Evolutionary conservation across 345 rosid species (phyloP), one percentile per base, ranked within the genome.

Genomic region (Gossypium arboreum): DNA sequence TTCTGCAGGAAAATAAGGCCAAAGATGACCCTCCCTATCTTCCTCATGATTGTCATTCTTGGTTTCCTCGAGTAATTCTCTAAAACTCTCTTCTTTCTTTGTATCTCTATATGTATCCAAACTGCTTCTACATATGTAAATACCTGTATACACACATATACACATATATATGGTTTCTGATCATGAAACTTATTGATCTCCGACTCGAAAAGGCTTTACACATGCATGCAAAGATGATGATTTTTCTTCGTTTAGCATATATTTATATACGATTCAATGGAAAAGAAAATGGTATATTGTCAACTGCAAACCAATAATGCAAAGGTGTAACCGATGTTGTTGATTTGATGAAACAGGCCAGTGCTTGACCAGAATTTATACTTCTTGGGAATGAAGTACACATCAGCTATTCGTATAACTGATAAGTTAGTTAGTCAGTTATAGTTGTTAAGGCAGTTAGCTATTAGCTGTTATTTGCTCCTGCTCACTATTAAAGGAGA

Each of bases 1-100:
- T 15, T 50, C 66, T 16, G 16, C 95, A 92, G 97, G 91, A 92
- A 91, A 83, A 82, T 81, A 77, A 88, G 97, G 84, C 98, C 98
- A 16, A 92, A 88, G 90, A 65, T 92, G 86, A 94, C 98, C 52
- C 83, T 91, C 45, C 86, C 92, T 6, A 69, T 91, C 78, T 89
- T 94, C 76, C 76, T 92, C 16, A 85, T 91, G 75, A 91, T 94
- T 77, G 73, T 87, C 80, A 78, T 71, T 17, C 97, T 94, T 11
- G 97, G 86, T 78, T 72, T 94, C 82, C 83, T 94, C 1, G 98
- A 94, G 98, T 94, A 92, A 86, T 73, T 71, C 77, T 77, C 78
- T 79, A 18, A 65, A 57, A 15, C 43, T 22, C 27, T 15, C 43
- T 25, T 44, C 55, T 29, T 2, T 27, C 41, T 22, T 58, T 48